Percentiles rank a stretch among this genome's conserved stretches.
These are phyloP conservation scores for Tylopilus sp. DNA, from an alignment of 1,284 basidiomycete species.

Conservation along the genomic window DNA sequence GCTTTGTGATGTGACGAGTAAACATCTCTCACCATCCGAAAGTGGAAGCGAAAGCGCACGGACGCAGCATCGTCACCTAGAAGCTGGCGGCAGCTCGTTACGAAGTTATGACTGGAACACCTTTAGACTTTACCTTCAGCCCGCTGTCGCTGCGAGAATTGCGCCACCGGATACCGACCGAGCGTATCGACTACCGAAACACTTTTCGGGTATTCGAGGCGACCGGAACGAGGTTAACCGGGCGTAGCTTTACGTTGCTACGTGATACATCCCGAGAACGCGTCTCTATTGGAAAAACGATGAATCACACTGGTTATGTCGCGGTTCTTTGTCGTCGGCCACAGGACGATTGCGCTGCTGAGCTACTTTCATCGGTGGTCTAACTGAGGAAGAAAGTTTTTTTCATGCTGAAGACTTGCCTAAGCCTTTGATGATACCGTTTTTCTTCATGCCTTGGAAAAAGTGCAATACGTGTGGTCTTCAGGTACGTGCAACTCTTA, in stretches of 20 bases:
- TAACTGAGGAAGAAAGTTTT: background rate
- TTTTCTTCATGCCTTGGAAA: background rate
- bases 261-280: conserved; percentile 9
- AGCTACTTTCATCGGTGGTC: conserved; percentile 1
- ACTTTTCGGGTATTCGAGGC: background rate
- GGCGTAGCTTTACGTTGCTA: background rate
- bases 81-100: background rate
- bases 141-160: background rate
- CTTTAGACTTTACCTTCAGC: background rate
- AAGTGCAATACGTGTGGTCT: background rate
- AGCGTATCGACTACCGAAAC: conserved; percentile 4
- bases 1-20: background rate
- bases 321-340: background rate
- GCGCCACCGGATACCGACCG: background rate
- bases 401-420: background rate
- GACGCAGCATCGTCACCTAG: too few species aligned
- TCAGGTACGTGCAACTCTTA: background rate
- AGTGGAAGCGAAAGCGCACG: background rate
- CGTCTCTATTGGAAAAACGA: conserved; percentile 4
- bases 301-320: conserved; percentile 2
- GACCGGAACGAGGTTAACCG: background rate
- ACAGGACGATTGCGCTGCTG: background rate
- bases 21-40: background rate
- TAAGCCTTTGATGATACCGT: background rate
- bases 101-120: background rate